Conservation (phyloP, 352 stramenopile genomes). For the Phytophthora europaea region DNA sequence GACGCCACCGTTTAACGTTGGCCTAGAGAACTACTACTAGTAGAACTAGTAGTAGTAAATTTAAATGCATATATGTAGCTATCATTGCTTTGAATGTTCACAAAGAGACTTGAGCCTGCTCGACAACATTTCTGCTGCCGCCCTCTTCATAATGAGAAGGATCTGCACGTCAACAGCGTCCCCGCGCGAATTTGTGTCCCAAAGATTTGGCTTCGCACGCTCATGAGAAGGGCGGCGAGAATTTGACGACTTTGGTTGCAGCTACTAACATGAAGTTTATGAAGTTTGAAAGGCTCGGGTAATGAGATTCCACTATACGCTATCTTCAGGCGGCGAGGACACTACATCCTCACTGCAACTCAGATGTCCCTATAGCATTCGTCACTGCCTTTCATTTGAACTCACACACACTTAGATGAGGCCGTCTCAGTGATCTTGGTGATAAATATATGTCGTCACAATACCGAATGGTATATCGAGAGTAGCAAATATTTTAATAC, state of each 20-base stretch:
- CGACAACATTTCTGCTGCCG: slow-evolving; percentile 79
- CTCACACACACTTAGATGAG: slow-evolving; percentile 12
- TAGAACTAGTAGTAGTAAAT: too few species aligned
- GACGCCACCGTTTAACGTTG: neutral
- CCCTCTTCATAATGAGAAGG: slow-evolving; percentile 49
- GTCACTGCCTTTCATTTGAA: slow-evolving; percentile 69
- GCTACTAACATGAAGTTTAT: neutral
- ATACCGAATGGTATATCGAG: slow-evolving; percentile 70
- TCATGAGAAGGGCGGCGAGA: slow-evolving; percentile 79
- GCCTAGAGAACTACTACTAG: too few species aligned
- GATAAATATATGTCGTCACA: slow-evolving; percentile 90
- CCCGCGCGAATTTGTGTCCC: slow-evolving; percentile 60
- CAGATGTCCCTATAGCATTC: slow-evolving; percentile 94
- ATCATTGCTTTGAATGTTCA: slow-evolving; percentile 31
- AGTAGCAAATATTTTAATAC: slow-evolving; percentile 92
- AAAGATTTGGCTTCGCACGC: slow-evolving; percentile 92
- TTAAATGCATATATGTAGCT: too few species aligned
- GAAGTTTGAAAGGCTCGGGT: slow-evolving; percentile 76
- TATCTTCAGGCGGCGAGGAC: slow-evolving; percentile 73
- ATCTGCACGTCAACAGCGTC: slow-evolving; percentile 36
- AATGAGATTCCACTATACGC: slow-evolving; percentile 92
- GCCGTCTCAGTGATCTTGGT: slow-evolving; percentile 94
- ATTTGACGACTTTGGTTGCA: slow-evolving; percentile 94
- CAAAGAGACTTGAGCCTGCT: slow-evolving; percentile 44
- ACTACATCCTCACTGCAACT: slow-evolving; percentile 50